These are phyloP conservation scores for Xylariaceae sp. DNA, from an alignment of 2,329 filamentous ascomycete genomes.

Conservation along the genomic window DNA sequence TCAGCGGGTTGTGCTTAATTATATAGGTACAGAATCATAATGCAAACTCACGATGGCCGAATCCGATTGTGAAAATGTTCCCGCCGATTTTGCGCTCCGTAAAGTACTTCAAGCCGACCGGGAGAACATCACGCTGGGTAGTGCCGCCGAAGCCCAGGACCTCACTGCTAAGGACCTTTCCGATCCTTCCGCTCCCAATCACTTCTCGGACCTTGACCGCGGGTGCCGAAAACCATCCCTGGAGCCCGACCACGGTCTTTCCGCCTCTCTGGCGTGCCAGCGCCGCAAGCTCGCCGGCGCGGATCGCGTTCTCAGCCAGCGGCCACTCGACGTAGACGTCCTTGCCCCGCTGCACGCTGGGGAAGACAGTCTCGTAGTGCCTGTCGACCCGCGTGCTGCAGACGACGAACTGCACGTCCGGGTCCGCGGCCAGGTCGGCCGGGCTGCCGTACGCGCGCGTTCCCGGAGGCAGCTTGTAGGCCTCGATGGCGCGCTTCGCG, in stretches of 20 bases:
- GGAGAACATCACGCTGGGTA: constrained; percentile 36
- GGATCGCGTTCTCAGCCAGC: constrained; percentile 46
- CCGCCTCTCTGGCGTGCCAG: constrained; percentile 35
- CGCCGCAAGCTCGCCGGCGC: constrained; percentile 45
- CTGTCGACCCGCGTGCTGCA: constrained; percentile 55
- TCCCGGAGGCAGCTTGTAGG: constrained; percentile 43
- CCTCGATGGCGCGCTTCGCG: constrained; percentile 45
- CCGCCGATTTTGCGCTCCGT: constrained; percentile 50
- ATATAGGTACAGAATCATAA: not conserved
- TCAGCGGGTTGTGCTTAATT: not conserved
- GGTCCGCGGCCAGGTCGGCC: constrained; percentile 49
- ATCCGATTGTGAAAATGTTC: constrained; percentile 39
- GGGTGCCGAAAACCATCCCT: constrained; percentile 49
- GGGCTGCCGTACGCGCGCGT: constrained; percentile 54
- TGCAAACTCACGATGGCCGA: constrained; percentile 12
- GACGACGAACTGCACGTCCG: constrained; percentile 56
- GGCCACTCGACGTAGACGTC: constrained; percentile 60
- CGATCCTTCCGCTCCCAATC: constrained; percentile 48
- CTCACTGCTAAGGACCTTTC: constrained; percentile 55
- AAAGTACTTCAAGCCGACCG: constrained; percentile 48
- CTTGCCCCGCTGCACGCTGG: constrained; percentile 55
- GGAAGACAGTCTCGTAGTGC: constrained; percentile 48
- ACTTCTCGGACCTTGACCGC: constrained; percentile 47
- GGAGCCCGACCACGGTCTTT: constrained; percentile 51
- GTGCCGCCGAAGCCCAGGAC: constrained; percentile 42